phyloP scores from a whole-genome alignment of 2,329 filamentous ascomycete species.

The Coccinonectria pachysandricola region DNA sequence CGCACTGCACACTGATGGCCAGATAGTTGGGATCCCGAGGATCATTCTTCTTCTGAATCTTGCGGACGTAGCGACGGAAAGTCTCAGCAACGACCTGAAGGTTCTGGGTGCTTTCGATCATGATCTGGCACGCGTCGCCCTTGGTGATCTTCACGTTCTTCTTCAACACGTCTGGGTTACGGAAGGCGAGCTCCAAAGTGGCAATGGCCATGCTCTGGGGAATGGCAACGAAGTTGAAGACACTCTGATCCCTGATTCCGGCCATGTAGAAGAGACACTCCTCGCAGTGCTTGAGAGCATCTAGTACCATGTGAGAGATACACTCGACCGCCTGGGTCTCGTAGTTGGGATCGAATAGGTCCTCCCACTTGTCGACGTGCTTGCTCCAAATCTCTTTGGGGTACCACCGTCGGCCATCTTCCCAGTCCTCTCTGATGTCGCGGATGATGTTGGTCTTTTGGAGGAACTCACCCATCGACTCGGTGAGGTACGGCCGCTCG shows the following conservation, averaged over 20 bases:
- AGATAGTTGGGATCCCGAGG: constrained; percentile 87
- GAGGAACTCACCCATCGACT: constrained; percentile 94
- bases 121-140: constrained; percentile 81
- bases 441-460: constrained; percentile 99
- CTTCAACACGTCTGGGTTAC: constrained; percentile 77
- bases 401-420: constrained; percentile 86
- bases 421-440: constrained; percentile 81
- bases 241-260: constrained; percentile 85
- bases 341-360: constrained; percentile 77
- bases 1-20: constrained; percentile 83
- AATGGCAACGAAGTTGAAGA: constrained; percentile 98
- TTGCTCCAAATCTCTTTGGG: constrained; percentile 96
- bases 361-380: constrained; percentile 80
- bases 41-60: constrained; percentile 89
- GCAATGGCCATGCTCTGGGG: constrained; percentile 97
- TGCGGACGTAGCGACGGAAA: constrained; percentile 67
- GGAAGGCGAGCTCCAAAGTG: constrained; percentile 83
- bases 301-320: constrained; percentile 88
- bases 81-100: constrained; percentile 69
- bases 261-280: constrained; percentile 98
- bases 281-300: constrained; percentile 75
- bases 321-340: constrained; percentile 70
- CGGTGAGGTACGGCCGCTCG: constrained; percentile 68
- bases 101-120: constrained; percentile 90
- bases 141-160: constrained; percentile 94